Percentiles rank a stretch among this genome's conserved stretches.
Evolutionary conservation across 1,284 basidiomycete species (phyloP).

Genomic region (Cutaneotrichosporon dermatis): DNA sequence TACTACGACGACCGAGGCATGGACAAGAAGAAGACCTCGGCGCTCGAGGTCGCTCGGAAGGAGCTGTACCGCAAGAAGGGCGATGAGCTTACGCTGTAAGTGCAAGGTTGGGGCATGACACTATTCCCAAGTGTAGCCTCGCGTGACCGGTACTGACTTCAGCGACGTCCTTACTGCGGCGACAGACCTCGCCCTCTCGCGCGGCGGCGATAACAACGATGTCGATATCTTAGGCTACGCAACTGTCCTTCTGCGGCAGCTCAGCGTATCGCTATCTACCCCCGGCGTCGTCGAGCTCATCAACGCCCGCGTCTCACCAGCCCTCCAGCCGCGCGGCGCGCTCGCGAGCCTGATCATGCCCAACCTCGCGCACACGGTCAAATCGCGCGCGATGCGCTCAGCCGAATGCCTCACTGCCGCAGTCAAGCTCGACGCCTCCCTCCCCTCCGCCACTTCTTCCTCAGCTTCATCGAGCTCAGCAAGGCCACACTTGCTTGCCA

Average conservation of each 20-base stretch:
- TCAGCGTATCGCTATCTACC: conserved; percentile 3
- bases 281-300: conserved; percentile 14
- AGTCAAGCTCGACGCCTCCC: conserved; percentile 11
- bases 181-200: conserved; percentile 8
- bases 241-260: conserved; percentile 29
- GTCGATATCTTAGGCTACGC: conserved; percentile 28
- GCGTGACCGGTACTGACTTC: too few relatives aligned
- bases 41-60: conserved; percentile 24
- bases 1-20: background rate
- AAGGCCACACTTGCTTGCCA: conserved; percentile 20
- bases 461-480: too few relatives aligned
- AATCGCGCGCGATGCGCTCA: conserved; percentile 27
- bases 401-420: conserved; percentile 26
- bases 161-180: background rate
- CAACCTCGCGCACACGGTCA: conserved; percentile 25
- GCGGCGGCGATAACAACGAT: conserved; percentile 4
- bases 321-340: conserved; percentile 21
- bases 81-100: conserved; percentile 13
- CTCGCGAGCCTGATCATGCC: conserved; percentile 18
- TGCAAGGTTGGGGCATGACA: too few relatives aligned
- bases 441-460: conserved; percentile 3
- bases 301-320: conserved; percentile 16
- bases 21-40: conserved; percentile 8
- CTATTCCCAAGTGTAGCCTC: too few relatives aligned
- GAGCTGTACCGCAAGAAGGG: conserved; percentile 19